Evolutionary conservation across 1,284 basidiomycete species (phyloP).

Genomic region (Pseudozyma sp.): DNA sequence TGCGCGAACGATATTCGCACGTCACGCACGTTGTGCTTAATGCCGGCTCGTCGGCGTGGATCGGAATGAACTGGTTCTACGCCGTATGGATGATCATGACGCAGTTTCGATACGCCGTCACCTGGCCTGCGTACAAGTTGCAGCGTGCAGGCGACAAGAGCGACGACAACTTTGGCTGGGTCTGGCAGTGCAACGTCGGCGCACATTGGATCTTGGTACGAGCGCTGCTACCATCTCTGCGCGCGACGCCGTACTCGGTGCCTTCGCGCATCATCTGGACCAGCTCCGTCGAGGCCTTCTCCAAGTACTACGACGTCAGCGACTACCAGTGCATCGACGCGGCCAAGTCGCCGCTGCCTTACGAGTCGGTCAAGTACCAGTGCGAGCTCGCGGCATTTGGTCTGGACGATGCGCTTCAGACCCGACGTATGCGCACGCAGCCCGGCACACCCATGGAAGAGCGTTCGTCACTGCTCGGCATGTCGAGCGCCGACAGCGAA

Average conservation of each 20-base stretch:
- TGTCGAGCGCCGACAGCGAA: constrained; percentile 16
- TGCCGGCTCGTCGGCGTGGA: constrained; percentile 66
- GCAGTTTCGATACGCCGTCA: constrained; percentile 64
- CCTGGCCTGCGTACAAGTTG: constrained; percentile 65
- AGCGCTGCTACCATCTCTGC: constrained; percentile 56
- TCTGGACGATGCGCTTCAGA: constrained; percentile 61
- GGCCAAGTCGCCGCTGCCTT: constrained; percentile 52
- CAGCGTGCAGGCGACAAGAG: constrained; percentile 65
- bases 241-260: constrained; percentile 57
- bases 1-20: constrained; percentile 60
- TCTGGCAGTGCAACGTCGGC: constrained; percentile 68
- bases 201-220: constrained; percentile 66
- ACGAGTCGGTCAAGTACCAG: constrained; percentile 69
- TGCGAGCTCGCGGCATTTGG: constrained; percentile 66
- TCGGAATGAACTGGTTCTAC: constrained; percentile 63
- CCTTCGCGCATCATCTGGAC: constrained; percentile 68
- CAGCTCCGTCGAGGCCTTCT: constrained; percentile 66
- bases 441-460: constrained; percentile 54
- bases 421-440: constrained; percentile 43
- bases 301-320: constrained; percentile 57
- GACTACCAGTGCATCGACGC: constrained; percentile 66
- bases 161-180: constrained; percentile 67
- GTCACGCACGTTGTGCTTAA: constrained; percentile 68
- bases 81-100: constrained; percentile 63
- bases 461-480: constrained; percentile 24